Evolutionary conservation across 75 land plant genomes (phyloP).

Genomic region (Sequoia sempervirens): DNA sequence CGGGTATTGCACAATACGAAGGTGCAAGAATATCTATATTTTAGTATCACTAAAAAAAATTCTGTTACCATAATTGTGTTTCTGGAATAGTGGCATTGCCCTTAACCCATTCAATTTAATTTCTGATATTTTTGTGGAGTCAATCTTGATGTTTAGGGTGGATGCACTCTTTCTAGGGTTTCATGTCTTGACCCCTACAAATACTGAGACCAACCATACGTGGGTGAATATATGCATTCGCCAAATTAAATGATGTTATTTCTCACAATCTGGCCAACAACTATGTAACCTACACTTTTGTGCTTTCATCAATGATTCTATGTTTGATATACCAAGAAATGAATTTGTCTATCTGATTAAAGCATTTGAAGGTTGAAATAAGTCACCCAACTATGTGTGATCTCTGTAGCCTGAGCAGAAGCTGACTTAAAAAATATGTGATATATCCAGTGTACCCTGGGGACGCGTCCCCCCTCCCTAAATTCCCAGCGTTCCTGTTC

Average conservation of each 20-base stretch:
- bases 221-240: neutral
- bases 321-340: neutral
- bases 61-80: neutral
- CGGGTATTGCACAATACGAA: neutral
- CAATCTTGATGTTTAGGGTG: neutral
- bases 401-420: neutral
- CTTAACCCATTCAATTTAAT: neutral
- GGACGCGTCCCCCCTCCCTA: too few species aligned
- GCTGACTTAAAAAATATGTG: neutral
- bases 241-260: neutral
- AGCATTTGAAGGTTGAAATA: neutral
- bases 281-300: neutral
- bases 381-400: neutral
- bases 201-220: neutral
- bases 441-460: too few species aligned
- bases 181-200: neutral
- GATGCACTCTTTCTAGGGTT: neutral
- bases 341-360: too few species aligned
- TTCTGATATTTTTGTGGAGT: neutral
- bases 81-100: neutral
- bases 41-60: neutral
- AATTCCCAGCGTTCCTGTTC: too few species aligned
- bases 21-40: neutral
- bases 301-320: neutral
- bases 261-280: neutral